Conservation (phyloP, 768 basidiomycete genomes). For the Hygrocybe punicea region DNA sequence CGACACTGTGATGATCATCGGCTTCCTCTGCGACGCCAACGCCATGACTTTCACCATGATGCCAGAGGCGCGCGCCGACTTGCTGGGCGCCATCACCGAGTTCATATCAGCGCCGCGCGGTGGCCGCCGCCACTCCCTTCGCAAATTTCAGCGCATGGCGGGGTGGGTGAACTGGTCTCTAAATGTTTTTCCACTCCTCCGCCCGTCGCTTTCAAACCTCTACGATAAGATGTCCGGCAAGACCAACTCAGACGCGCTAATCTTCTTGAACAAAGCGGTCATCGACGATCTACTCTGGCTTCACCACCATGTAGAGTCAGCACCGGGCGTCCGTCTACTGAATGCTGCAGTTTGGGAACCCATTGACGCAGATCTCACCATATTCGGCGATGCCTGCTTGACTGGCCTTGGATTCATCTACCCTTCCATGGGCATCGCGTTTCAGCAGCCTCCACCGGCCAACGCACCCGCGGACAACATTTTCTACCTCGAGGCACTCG, state of each 20-base stretch:
- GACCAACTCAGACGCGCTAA: too few relatives aligned
- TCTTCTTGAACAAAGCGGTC: too few relatives aligned
- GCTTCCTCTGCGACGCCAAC: too few relatives aligned
- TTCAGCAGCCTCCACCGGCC: slow-evolving; percentile 7
- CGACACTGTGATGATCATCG: slow-evolving; percentile 32
- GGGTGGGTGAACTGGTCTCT: too few relatives aligned
- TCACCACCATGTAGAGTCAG: too few relatives aligned
- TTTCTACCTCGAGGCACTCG: slow-evolving; percentile 25
- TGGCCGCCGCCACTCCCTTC: slow-evolving; percentile 12
- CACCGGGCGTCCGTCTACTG: too few relatives aligned
- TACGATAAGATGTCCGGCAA: too few relatives aligned
- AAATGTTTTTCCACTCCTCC: slow-evolving; percentile 34
- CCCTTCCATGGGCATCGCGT: slow-evolving; percentile 4
- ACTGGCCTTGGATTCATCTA: too few relatives aligned
- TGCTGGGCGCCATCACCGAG: slow-evolving; percentile 6
- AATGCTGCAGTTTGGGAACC: slow-evolving; percentile 17
- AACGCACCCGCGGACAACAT: not conserved
- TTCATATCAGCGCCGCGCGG: not conserved
- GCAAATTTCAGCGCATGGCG: slow-evolving; percentile 33
- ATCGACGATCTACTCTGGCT: too few relatives aligned
- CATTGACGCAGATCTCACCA: slow-evolving; percentile 8
- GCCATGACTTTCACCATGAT: slow-evolving; percentile 27
- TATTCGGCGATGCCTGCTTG: slow-evolving; percentile 27
- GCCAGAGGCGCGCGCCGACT: not conserved
- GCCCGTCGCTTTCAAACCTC: too few relatives aligned